Evolutionary conservation across 441 rosid species (phyloP).

Genomic region (Syzygium syzygioides): DNA sequence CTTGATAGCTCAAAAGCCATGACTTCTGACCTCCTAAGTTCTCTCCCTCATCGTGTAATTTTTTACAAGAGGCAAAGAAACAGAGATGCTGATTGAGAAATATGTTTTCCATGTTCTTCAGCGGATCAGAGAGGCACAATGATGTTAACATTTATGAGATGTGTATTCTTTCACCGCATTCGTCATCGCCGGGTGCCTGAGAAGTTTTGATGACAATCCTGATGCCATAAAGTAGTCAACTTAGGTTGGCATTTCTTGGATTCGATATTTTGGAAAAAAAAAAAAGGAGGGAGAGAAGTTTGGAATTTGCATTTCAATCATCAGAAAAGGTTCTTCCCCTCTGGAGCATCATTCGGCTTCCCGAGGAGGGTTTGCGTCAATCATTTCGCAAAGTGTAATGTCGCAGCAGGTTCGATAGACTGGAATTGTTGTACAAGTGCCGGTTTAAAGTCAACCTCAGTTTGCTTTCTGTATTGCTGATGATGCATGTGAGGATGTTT

Average conservation of each 20-base stretch:
- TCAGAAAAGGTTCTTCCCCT: background rate
- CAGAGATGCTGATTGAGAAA: background rate
- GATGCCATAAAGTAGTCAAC: background rate
- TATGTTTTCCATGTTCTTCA: background rate
- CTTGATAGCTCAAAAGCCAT: background rate
- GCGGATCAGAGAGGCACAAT: background rate
- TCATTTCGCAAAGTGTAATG: accelerated
- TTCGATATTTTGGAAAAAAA: no score
- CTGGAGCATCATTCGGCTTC: background rate
- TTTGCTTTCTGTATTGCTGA: background rate
- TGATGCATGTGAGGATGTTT: background rate
- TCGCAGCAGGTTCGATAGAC: background rate
- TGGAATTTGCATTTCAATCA: background rate
- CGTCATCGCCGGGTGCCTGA: background rate
- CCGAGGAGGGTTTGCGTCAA: background rate
- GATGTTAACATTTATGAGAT: background rate
- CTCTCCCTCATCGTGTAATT: background rate
- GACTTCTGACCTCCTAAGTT: background rate
- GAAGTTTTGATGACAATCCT: background rate
- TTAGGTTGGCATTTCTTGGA: background rate
- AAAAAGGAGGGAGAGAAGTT: background rate
- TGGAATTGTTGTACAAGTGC: background rate
- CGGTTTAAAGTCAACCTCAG: background rate
- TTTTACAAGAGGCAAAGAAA: background rate
- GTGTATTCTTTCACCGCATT: background rate